phyloP scores from a whole-genome alignment of 169 alveolate genomes.

The Cryptosporidium viatorum region DNA sequence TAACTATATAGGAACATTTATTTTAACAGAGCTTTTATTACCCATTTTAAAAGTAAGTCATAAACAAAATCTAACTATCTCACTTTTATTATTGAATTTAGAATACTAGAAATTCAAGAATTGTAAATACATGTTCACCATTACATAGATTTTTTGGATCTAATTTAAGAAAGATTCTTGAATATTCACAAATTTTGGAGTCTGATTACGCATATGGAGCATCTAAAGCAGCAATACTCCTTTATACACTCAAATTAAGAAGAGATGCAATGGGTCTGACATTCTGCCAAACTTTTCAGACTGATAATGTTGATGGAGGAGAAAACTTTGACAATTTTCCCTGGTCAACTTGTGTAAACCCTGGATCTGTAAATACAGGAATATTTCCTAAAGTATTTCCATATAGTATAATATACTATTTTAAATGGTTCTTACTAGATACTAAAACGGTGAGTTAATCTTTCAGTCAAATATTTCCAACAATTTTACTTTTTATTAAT shows the following conservation, averaged over 20 bases:
- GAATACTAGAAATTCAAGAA: constrained; percentile 52
- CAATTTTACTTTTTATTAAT: not conserved
- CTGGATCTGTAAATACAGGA: constrained; percentile 56
- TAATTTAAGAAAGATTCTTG: constrained; percentile 33
- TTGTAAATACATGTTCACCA: constrained; percentile 69
- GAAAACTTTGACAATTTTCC: constrained; percentile 4
- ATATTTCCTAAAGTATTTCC: constrained; percentile 44
- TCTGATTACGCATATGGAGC: constrained; percentile 51
- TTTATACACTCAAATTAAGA: constrained; percentile 51
- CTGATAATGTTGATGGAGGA: not conserved
- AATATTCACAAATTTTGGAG: constrained; percentile 22
- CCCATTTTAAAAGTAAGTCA: constrained; percentile 49
- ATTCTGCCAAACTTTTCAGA: not conserved
- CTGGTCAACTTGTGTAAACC: constrained; percentile 74
- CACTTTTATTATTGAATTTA: not conserved
- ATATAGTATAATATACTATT: not conserved
- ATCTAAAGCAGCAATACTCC: constrained; percentile 64
- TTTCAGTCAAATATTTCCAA: not conserved
- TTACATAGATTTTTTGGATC: constrained; percentile 61
- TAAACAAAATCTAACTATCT: not conserved
- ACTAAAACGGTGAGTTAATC: constrained; percentile 5
- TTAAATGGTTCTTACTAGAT: constrained; percentile 45
- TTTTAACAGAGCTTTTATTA: constrained; percentile 35
- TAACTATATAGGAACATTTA: constrained; percentile 59
- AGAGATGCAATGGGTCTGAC: constrained; percentile 71